Base-by-base conservation (phyloP, 352 stramenopile genomes). In the Phytophthora ohioensis region DNA sequence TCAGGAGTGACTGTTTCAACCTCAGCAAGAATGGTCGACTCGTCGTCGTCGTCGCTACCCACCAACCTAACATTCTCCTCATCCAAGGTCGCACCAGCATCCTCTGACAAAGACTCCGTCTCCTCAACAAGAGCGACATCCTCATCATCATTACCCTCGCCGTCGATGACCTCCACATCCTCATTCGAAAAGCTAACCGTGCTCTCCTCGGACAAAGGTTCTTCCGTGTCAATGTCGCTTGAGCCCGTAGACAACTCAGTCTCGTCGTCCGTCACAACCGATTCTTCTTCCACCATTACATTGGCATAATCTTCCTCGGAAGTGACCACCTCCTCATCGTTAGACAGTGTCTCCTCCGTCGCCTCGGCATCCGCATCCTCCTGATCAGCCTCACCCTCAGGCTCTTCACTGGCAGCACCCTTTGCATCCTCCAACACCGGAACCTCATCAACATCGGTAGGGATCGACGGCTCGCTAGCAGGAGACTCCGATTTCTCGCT, bases 41-140 rank as follows among this genome's bases (percentile, higher is more conserved):
- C 49, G 27, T 63, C 49, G 0, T 42, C 56, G 15, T 51, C 30
- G 31, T 36, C 61, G n/a, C 2, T 41, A 51, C 17, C 10, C 30
- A 34, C 47, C 6, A 64, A 27, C 41, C 53, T 21, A 42, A 6
- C 17, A 34, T 27, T 38, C 43, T 75, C 56, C 13, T 62, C 62
- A 30, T 66, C 17, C 42, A 53, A n/a, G 15, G 3, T 60, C 32
- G 8, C 36, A 46, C 58, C 45, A 42, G 5, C 49, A 46, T 61
- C 31, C 12, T 48, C 61, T 38, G 27, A 45, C n/a, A 55, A 27
- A 42, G 31, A 36, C 34, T 51, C 49, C 1, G 45, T 15, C n/a
- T 41, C 27, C 42, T 46, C 35, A 48, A 45, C 43, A 38, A 10
- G 8, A 42, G 36, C 11, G 27, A 21, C 36, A 27, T 39, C 17